Conservation (phyloP, 805 yeast genomes). For the Yarrowia keelungensis region DNA sequence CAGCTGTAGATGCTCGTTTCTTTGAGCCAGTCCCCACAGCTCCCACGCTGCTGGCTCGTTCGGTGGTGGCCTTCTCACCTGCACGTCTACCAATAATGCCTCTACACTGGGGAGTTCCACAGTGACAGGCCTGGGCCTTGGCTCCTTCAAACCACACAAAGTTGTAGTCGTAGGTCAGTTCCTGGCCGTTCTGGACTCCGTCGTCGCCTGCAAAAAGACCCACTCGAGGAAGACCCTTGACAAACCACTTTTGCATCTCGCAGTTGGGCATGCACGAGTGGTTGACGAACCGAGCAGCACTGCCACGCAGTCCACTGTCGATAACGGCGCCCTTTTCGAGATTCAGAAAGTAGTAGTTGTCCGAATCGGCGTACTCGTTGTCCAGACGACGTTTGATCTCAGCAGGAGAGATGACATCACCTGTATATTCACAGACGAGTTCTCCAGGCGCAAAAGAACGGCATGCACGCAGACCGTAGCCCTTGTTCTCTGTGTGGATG, state of each 20-base stretch:
- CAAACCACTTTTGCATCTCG: conserved; percentile 59
- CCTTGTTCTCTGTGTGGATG: conserved; percentile 53
- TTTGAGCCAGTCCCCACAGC: neutral
- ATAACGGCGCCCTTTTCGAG: conserved; percentile 55
- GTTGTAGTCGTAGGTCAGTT: conserved; percentile 59
- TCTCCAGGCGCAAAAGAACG: conserved; percentile 52
- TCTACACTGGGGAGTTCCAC: conserved; percentile 54
- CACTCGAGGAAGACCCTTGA: conserved; percentile 54
- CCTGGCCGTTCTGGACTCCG: conserved; percentile 53
- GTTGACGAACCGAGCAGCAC: conserved; percentile 59
- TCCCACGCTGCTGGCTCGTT: conserved; percentile 4
- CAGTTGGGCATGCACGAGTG: conserved; percentile 60
- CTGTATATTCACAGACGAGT: conserved; percentile 58
- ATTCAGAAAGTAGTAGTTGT: conserved; percentile 54
- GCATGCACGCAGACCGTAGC: conserved; percentile 55
- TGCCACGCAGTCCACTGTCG: conserved; percentile 56
- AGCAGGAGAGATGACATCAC: conserved; percentile 55
- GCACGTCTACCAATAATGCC: conserved; percentile 48
- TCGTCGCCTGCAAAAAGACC: conserved; percentile 56
- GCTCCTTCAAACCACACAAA: conserved; percentile 56
- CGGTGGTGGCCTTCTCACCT: neutral
- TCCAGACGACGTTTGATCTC: conserved; percentile 53
- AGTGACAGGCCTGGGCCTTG: conserved; percentile 55
- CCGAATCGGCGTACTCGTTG: conserved; percentile 49
- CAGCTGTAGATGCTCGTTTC: neutral